Percentiles rank a stretch among this genome's conserved stretches.
These are phyloP conservation scores for Sanghuangporus baumii DNA, from an alignment of 1,284 basidiomycete genomes.

Conservation along the genomic window DNA sequence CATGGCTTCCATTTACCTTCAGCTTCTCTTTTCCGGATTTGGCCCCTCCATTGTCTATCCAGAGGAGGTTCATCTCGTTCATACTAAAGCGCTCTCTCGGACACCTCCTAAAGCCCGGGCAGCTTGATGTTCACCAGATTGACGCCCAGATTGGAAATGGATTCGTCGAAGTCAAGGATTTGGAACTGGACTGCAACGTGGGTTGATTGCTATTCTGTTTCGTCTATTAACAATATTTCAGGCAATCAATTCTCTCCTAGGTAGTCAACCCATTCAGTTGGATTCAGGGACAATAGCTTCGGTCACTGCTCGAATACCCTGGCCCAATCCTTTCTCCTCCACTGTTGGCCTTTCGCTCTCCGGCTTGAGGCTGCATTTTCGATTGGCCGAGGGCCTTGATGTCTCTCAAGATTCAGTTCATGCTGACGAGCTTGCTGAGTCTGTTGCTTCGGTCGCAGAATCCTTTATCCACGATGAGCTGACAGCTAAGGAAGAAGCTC, in stretches of 20 bases:
- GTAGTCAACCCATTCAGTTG: constrained; percentile 62
- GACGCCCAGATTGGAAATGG: constrained; percentile 91
- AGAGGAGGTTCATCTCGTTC: constrained; percentile 87
- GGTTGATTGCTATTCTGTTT: constrained; percentile 26
- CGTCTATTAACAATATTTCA: constrained; percentile 28
- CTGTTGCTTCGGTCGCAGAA: constrained; percentile 76
- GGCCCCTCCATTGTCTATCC: constrained; percentile 77
- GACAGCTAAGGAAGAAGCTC: constrained; percentile 62
- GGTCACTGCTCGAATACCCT: constrained; percentile 71
- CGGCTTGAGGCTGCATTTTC: constrained; percentile 57
- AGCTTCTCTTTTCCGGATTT: constrained; percentile 32
- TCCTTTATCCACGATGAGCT: constrained; percentile 83
- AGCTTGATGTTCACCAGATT: constrained; percentile 82
- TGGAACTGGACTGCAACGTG: constrained; percentile 76
- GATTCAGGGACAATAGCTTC: constrained; percentile 68
- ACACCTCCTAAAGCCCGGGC: constrained; percentile 81
- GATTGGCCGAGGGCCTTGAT: constrained; percentile 34
- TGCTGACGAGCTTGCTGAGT: constrained; percentile 56
- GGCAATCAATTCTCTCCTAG: constrained; percentile 78
- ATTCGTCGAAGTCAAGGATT: constrained; percentile 77
- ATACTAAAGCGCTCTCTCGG: constrained; percentile 81
- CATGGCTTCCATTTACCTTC: constrained; percentile 15
- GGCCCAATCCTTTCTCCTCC: constrained; percentile 70
- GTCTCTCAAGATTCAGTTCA: constrained; percentile 19
- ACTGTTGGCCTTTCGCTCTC: constrained; percentile 63